Evolutionary conservation across 2,329 filamentous ascomycete species (phyloP).

Genomic region (Xylaria arbuscula): DNA sequence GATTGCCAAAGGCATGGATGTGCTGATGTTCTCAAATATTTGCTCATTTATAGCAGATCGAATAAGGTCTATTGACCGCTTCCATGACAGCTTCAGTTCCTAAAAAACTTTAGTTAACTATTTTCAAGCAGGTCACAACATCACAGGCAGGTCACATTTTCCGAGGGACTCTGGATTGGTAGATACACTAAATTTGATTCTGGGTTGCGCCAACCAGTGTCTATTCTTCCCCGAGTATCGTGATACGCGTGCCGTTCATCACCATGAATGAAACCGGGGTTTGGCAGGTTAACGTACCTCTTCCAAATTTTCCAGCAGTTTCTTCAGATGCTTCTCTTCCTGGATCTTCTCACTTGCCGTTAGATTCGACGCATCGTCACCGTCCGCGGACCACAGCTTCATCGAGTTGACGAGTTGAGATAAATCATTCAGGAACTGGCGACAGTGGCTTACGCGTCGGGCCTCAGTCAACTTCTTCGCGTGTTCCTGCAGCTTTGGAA

Average conservation of each 20-base stretch:
- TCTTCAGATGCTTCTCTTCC: constrained; percentile 39
- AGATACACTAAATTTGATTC: constrained; percentile 19
- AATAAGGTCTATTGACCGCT: constrained; percentile 53
- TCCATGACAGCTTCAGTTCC: constrained; percentile 55
- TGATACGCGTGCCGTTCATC: neutral
- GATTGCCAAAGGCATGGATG: constrained; percentile 54
- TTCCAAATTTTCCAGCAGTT: constrained; percentile 39
- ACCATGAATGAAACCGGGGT: constrained; percentile 9
- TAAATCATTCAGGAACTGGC: constrained; percentile 63
- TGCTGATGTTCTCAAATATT: constrained; percentile 58
- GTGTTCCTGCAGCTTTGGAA: constrained; percentile 68
- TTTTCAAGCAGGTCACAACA: constrained; percentile 22
- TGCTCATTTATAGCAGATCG: constrained; percentile 56
- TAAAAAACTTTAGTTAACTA: constrained; percentile 23
- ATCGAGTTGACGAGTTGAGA: constrained; percentile 64
- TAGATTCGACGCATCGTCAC: constrained; percentile 30
- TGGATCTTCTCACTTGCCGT: constrained; percentile 36
- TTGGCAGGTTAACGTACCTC: constrained; percentile 39
- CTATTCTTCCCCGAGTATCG: neutral
- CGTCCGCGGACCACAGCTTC: constrained; percentile 43
- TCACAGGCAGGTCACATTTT: constrained; percentile 8
- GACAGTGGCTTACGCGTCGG: constrained; percentile 53
- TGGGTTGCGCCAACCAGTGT: constrained; percentile 10
- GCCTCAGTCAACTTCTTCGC: constrained; percentile 67
- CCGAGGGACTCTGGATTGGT: constrained; percentile 1